Evolutionary conservation across 2,329 filamentous ascomycete species (phyloP), one percentile per base, ranked within the genome.

Genomic region (Lecanicillium sp.): DNA sequence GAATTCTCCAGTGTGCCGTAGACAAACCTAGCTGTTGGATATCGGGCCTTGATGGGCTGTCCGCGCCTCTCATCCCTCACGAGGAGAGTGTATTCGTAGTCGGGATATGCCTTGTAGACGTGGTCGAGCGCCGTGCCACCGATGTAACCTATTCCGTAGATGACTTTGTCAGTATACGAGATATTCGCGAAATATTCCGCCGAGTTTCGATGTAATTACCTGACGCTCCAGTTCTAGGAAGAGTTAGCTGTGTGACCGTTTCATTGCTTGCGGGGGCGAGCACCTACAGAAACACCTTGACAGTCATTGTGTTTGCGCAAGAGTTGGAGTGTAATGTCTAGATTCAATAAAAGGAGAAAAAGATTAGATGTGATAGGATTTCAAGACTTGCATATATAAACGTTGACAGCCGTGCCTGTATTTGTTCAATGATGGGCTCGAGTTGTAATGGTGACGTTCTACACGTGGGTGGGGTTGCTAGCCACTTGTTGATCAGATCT

Each of bases 41-140:
- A 77, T 9, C 62, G 61, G 30, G 59, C 55, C 7, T 55, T 54
- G 22, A 80, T 59, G 1, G 46, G 45, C 14, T 63, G 58, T 4
- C 57, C 69, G 13, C 68, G 67, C 13, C 61, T 55, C 42, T 67
- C 58, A 43, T 62, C 65, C 14, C 73, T 64, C 4, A 76, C 58
- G 3, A 75, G 59, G 4, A 67, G 53, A 1, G 60, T 59, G 40
- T 63, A 64, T 9, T 67, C 56, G 41, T 63, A 69, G n/a, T 72
- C 62, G 3, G 68, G 67, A 38, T 72, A 63, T 8, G 62, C 53
- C 6, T 60, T 49, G 38, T 58, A 48, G 6, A 76, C 51, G 12
- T 56, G 51, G 35, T 68, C 59, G 28, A 75, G 62, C 5, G 64
- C 61, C 27, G 70, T 63, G 6, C 72, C 73, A 30, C 73, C 73